Evolutionary conservation across 352 stramenopile species (phyloP), one percentile per base, ranked within the genome.

Genomic region (Phytophthora multivora): DNA sequence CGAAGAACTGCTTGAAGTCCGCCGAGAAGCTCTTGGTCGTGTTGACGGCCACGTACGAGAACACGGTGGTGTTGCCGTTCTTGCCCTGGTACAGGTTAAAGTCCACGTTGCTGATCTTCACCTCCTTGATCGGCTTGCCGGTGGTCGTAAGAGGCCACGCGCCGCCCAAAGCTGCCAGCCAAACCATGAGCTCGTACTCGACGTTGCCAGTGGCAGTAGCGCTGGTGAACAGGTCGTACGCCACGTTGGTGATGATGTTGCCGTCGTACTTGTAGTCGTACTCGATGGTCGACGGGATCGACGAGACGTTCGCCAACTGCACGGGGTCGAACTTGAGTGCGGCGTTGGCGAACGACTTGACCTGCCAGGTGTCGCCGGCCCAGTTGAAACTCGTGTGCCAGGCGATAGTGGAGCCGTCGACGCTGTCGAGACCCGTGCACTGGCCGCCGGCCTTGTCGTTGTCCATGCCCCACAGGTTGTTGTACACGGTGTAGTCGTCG

Each of bases 331-430:
- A 77, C 36, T 69, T 67, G 33, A 79, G 71, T 28, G 59, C 59
- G 8, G 63, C 71, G 47, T 75, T 79, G 8, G 71, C 71, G 59
- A 72, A 80, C 59, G 67, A 77, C 57, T 80, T 80, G 56, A 77
- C 71, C 40, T 75, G 64, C 39, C 48, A 67, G 8, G 46, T 60
- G 1, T 51, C 57, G 16, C 71, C 71, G 6, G 64, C 54, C 71
- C 71, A 80, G 48, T 53, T 66, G 64, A 65, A 80, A 11, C 42
- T 42, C n/a, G 71, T 77, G 64, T 75, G 68, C 68, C 71, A 80
- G 8, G 67, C 56, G 30, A 80, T 62, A 2, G 59, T 63, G n/a
- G 49, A 66, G 45, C 59, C 71, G 30, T 30, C 61, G 26, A 36
- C 40, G 45, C 59, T 65, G 53, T 75, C 63, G 9, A 76, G 59